Base-by-base conservation (phyloP, 2,329 filamentous ascomycete species). In the Monilinia fructicola region DNA sequence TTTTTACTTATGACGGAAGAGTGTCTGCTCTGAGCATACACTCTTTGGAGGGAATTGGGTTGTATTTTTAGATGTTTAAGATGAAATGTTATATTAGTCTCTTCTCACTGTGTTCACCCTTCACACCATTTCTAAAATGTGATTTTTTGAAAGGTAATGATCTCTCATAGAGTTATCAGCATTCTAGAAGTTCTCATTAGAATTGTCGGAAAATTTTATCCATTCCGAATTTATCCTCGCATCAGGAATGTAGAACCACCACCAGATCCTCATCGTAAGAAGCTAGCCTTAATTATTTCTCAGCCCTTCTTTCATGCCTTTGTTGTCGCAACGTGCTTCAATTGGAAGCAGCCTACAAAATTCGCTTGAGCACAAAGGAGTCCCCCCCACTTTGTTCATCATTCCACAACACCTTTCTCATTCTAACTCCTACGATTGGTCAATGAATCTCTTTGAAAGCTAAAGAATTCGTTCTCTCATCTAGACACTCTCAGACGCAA, bases 301-400 rank as follows among this genome's bases (percentile, higher is more conserved):
- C 54, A 44, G 23, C 12, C 11, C 44, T 50, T 18, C 23, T 60
- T 26, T 38, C 9, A 38, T 7, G 7, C 21, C 58, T 60, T 60
- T 60, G 14, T 60, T 50, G 2, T 11, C 3, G 1, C 44, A 21
- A 12, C n/a, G 10, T 50, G 10, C 46, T 38, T 50, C 2, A 12
- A 50, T 38, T 60, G 42, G 31, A 50, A 61, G 21, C 44, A 61
- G 58, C 58, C 53, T 61, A 61, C 44, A 50, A 50, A 46, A 40
- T 61, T 52, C 31, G 31, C 44, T 50, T 14, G n/a, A 16, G 46
- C 18, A 61, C 44, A 61, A 61, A 61, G 58, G 58, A 50, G 28
- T 61, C 31, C 7, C n/a, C n/a, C 21, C 18, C n/a, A 61, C 58
- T 26, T 38, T 52, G 28, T 50, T n/a, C n/a, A 26, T 23, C 31